A percentile compares a stretch with the other conserved stretches of the same genome.
Conservation (phyloP, 805 yeast genomes). For the Lipomyces chichibuensis region DNA sequence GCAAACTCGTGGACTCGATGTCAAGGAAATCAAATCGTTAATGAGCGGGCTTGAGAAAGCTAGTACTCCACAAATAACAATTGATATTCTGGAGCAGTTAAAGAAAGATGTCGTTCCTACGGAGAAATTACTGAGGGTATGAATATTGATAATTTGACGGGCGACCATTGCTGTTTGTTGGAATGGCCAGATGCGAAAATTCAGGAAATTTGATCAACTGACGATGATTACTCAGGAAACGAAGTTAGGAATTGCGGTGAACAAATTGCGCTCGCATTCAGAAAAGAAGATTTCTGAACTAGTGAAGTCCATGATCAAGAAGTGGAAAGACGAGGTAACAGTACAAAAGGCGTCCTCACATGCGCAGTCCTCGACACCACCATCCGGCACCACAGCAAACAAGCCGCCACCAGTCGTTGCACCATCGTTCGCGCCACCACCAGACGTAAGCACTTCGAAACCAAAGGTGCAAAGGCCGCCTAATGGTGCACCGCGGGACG, state of each 20-base stretch:
- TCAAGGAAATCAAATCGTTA: conserved; percentile 64
- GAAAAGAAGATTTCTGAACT: conserved; percentile 62
- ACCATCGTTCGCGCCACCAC: conserved; percentile 16
- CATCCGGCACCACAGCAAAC: conserved; percentile 34
- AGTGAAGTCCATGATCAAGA: conserved; percentile 79
- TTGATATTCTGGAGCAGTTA: conserved; percentile 66
- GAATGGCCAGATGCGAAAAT: background rate
- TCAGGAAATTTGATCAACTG: background rate
- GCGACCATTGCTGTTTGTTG: background rate
- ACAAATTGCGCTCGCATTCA: conserved; percentile 74
- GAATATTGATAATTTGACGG: conserved; percentile 25
- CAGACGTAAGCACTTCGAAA: background rate
- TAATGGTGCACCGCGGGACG: conserved; percentile 65
- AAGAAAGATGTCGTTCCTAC: conserved; percentile 79
- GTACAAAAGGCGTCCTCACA: conserved; percentile 42
- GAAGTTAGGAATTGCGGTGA: conserved; percentile 95
- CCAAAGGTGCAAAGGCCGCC: conserved; percentile 26
- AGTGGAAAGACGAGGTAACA: conserved; percentile 87
- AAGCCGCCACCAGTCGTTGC: conserved; percentile 35
- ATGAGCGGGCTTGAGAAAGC: conserved; percentile 77
- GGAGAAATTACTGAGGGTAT: conserved; percentile 72
- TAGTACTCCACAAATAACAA: conserved; percentile 61
- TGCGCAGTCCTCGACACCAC: conserved; percentile 10
- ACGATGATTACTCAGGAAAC: conserved; percentile 57
- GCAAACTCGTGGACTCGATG: conserved; percentile 19